Base-by-base conservation (phyloP, 78 protist species). In the Creolimax fragrantissima region DNA sequence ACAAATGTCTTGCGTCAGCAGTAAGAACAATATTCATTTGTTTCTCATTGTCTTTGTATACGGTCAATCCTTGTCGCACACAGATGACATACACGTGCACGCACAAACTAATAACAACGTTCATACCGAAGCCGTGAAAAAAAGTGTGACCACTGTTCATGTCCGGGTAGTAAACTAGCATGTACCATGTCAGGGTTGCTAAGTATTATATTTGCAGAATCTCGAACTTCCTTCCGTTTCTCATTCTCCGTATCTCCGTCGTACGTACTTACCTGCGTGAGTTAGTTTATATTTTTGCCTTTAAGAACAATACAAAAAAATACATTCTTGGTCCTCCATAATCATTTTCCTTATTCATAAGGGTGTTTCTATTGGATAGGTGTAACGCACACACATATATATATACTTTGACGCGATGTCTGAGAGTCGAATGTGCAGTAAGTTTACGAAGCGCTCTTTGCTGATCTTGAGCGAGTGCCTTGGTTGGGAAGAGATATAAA, bases 181-280 rank as follows among this genome's bases (percentile, higher is more conserved):
- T 94, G 96, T 2, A 94, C 58, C 93, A 86, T 92, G 92, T 94
- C 96, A 2, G 96, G 96, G 35, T 94, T 94, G 37, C 94, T 86
- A 39, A 94, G 88, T 17, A 94, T 17, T 6, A 94, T 43, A 32
- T 47, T 43, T 3, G 81, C 37, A 11, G 11, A 11, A 7, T 36
- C 88, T 5, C 95, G 93, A 17, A 42, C 17, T 17, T 0, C 36
- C 17, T 0, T 32, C 3, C 93, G 93, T 81, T 74, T 45, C 6
- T 2, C 36, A 5, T 6, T 7, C 6, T 42, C 35, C 2, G 86
- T 47, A 44, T 93, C 95, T 32, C 92, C 95, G 91, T 93, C 95
- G 42, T 24, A 44, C 3, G 91, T 90, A 32, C 39, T 24, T 24
- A 58, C 74, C 74, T 58, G 74, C 74, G 24, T 17, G n/a, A n/a